Base-by-base conservation (phyloP, 306 rosid genomes). In the Adenanthera pavonina region DNA sequence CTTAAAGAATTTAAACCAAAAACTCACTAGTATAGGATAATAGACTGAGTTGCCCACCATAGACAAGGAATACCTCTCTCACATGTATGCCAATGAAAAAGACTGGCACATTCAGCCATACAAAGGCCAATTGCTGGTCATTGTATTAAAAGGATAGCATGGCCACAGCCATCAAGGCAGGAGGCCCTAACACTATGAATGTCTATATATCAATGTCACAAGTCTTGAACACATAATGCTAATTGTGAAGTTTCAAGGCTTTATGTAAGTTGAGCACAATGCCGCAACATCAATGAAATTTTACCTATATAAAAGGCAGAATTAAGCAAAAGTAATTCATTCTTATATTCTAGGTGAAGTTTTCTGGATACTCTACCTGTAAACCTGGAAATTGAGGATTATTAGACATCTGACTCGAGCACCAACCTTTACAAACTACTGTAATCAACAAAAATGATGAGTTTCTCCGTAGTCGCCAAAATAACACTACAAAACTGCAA, bases 371-470 rank as follows among this genome's bases (percentile, higher is more conserved):
- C 17, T 20, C 44, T 91, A 94, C 97, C 97, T 92, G 95, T 77
- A 89, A 81, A 51, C 95, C 95, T 0, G 97, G 92, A 90, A 69
- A 91, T 74, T 88, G 97, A 62, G 93, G 97, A 85, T 92, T 91
- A 85, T 91, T 92, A 77, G 94, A 89, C 97, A 92, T 94, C 87
- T 77, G 34, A 51, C 38, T 76, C 77, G 65, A 78, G 57, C 76
- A 75, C 7, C 54, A 76, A 54, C 43, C 86, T 83, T 85, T 86
- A 82, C 84, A 86, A 69, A 40, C 77, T 41, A 84, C 59, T 74
- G 79, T 82, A 88, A 79, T 53, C 82, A 89, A 75, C 78, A 81
- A 72, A 52, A 53, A 36, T 51, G 8, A 83, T 76, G 57, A 70
- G 54, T 40, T 8, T 82, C 62, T 46, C 6, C 20, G 48, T 33